Percentiles rank a stretch among this genome's conserved stretches.
Conservation (phyloP, 169 alveolate species). For the Eimeria brunetti region DNA sequence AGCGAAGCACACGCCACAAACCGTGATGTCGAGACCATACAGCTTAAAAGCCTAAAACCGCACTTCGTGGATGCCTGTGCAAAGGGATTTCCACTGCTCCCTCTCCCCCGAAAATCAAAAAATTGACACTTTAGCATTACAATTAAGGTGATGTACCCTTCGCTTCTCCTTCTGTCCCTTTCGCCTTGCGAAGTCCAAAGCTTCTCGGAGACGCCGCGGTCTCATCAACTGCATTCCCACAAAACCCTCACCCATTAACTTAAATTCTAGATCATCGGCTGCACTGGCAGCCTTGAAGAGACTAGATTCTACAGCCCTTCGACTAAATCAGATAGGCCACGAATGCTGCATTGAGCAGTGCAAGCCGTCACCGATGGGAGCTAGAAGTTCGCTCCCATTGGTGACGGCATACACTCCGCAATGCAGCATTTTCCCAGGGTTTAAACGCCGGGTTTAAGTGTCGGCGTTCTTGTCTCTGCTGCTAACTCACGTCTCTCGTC, state of each 20-base stretch:
- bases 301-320: neutral
- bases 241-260: neutral
- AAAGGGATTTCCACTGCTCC: neutral
- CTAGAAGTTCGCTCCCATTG: no score
- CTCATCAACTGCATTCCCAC: slow-evolving; percentile 47
- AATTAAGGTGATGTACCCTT: neutral
- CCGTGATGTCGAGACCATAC: neutral
- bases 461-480: neutral
- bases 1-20: neutral
- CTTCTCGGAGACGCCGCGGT: slow-evolving; percentile 53
- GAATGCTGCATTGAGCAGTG: neutral
- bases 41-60: neutral
- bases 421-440: neutral
- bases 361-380: neutral
- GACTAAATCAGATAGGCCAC: neutral
- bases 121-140: neutral
- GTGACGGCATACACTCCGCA: no score
- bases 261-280: no score
- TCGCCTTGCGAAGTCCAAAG: slow-evolving; percentile 45
- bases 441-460: neutral
- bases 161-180: slow-evolving; percentile 61
- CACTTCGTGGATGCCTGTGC: neutral
- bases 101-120: neutral
- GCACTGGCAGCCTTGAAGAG: neutral
- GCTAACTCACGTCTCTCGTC: slow-evolving; percentile 61